Conservation (phyloP, 306 rosid species). For the Potentilla sterilis region DNA sequence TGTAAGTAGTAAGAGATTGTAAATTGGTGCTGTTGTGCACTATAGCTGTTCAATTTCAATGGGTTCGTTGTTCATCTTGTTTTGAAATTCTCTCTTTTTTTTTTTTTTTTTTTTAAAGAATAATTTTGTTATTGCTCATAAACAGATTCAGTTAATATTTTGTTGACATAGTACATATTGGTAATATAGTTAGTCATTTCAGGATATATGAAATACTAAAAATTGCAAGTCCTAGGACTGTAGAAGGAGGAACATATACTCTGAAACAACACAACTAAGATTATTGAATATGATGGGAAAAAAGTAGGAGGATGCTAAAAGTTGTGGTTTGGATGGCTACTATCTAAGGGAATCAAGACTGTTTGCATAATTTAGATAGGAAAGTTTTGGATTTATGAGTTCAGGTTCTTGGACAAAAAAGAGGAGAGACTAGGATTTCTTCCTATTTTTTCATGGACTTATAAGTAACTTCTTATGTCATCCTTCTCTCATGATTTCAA, state of each 20-base stretch:
- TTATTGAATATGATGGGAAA: neutral
- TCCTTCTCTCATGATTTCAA: conserved; percentile 25
- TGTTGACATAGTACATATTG: neutral
- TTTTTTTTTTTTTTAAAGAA: no score
- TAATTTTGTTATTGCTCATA: neutral
- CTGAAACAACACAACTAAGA: neutral
- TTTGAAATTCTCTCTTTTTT: neutral
- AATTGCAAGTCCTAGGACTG: neutral
- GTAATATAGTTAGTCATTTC: neutral
- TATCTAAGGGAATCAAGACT: neutral
- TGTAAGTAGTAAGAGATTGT: neutral
- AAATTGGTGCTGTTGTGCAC: neutral
- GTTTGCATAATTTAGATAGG: neutral
- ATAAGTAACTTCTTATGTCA: conserved; percentile 8
- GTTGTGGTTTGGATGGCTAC: neutral
- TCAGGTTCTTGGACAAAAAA: neutral
- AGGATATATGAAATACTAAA: neutral
- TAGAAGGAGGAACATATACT: neutral
- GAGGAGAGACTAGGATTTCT: neutral
- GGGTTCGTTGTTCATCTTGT: neutral
- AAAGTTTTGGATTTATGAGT: neutral
- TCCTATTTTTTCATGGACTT: neutral
- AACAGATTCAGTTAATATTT: neutral
- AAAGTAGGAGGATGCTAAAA: neutral
- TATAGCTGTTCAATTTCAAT: neutral